Evolutionary conservation across 768 basidiomycete species (phyloP), one percentile per base, ranked within the genome.

Genomic region (Asterophora lycoperdoides): DNA sequence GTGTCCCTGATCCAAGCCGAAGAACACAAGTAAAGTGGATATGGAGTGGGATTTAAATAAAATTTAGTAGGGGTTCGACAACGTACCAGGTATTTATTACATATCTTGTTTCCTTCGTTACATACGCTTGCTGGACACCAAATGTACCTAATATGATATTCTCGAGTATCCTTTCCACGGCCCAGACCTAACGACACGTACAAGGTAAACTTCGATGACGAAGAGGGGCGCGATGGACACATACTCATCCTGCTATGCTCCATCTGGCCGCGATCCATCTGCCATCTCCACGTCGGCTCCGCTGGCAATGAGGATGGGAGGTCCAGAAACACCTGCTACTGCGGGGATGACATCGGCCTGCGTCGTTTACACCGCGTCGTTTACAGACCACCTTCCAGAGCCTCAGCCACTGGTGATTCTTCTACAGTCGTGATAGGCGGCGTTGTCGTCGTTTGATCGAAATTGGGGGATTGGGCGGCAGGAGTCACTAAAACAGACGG

Each of bases 1-100:
- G 58, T 78, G 39, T 69, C 76, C 15, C 59, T 83, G 29, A 80
- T 83, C 41, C 75, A 76, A 20, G 67, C 71, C 19, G 77, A 79
- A 55, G 68, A 67, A 45, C 51, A 46, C 30, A 54, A 56, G 20
- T 49, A 46, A 56, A 44, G 37, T 35, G 8, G 15, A 48, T 19
- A 28, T 2, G 54, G 49, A 15, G 26, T 45, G 39, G 42, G 17
- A 30, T 44, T 54, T 53, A 55, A 56, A 53, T 55, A 23, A 23
- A 23, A 23, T 54, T 45, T 45, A 28, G n/a, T n/a, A 35, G 37
- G 26, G 19, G 19, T 14, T 15, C 39, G 23, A 34, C 43, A 37
- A 45, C 44, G 46, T 34, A 51, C 33, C 32, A 18, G 29, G 60
- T 68, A 60, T 64, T 67, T 67, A 68, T 69, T 64, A 58, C 57